Conservation (phyloP, 2,329 filamentous ascomycete species). For the Parastagonospora nodorum region DNA sequence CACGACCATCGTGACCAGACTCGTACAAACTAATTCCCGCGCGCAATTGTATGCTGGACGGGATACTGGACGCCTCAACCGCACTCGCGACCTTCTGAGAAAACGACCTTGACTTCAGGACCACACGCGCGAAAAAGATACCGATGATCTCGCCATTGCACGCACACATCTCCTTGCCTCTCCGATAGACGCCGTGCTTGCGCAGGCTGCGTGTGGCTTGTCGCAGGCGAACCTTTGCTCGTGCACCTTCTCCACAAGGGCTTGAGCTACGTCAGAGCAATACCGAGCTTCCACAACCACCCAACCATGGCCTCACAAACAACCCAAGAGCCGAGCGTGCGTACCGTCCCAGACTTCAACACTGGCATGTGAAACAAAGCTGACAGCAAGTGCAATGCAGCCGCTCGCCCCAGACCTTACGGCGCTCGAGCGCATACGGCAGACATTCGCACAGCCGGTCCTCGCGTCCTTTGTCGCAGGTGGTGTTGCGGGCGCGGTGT, state of each 20-base stretch:
- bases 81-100: constrained; percentile 12
- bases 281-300: constrained; percentile 13
- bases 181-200: constrained; percentile 29
- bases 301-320: constrained; percentile 26
- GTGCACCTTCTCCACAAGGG: constrained; percentile 9
- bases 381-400: constrained; percentile 4
- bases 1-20: constrained; percentile 13
- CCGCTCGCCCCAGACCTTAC: constrained; percentile 25
- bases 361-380: not conserved
- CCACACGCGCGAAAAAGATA: constrained; percentile 16
- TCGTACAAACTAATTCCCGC: not conserved
- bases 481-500: constrained; percentile 94
- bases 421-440: constrained; percentile 30
- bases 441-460: constrained; percentile 75
- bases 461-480: constrained; percentile 92
- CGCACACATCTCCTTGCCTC: constrained; percentile 20
- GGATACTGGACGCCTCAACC: constrained; percentile 20
- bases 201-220: constrained; percentile 10
- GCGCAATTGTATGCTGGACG: constrained; percentile 39
- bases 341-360: constrained; percentile 8
- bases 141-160: constrained; percentile 39
- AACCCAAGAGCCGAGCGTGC: constrained; percentile 27
- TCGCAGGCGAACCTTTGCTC: not conserved
- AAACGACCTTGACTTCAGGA: constrained; percentile 11
- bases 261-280: constrained; percentile 12